These are phyloP conservation scores for Pseudogymnoascus sp. DNA, from an alignment of 2,329 filamentous ascomycete species.

Conservation along the genomic window DNA sequence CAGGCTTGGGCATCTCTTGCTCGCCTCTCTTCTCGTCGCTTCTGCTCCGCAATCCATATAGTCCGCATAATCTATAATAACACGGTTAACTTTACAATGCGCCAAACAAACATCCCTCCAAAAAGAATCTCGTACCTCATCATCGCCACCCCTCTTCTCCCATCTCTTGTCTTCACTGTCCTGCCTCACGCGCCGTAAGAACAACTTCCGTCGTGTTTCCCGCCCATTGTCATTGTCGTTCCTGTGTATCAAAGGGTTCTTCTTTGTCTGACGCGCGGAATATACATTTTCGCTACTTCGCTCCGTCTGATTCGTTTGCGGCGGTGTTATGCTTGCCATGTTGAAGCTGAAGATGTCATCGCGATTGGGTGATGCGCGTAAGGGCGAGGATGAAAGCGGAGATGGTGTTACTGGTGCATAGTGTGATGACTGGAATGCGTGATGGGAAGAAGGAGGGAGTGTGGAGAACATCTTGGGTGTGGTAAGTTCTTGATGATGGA, in stretches of 20 bases:
- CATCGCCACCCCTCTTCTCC: conserved; percentile 53
- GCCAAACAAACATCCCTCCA: background rate
- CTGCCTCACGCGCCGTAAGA: conserved; percentile 58
- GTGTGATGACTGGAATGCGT: conserved; percentile 15
- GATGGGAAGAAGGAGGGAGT: conserved; percentile 18
- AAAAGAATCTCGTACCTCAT: conserved; percentile 37
- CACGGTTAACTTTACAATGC: background rate
- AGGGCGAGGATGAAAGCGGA: conserved; percentile 50
- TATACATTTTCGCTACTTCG: background rate
- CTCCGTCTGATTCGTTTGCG: background rate
- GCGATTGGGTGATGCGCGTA: conserved; percentile 41
- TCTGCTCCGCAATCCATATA: conserved; percentile 33
- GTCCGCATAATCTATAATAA: conserved; percentile 29
- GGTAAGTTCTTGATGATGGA: conserved; percentile 32
- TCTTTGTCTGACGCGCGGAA: conserved; percentile 32
- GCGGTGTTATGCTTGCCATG: background rate
- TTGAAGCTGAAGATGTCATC: conserved; percentile 1
- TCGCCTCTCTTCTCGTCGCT: conserved; percentile 26
- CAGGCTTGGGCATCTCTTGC: conserved; percentile 25
- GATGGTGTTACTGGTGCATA: conserved; percentile 41
- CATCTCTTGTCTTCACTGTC: conserved; percentile 51
- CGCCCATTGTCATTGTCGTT: conserved; percentile 47
- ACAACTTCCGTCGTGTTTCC: conserved; percentile 56
- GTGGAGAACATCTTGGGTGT: conserved; percentile 29
- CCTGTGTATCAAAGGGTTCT: conserved; percentile 53